Base-by-base conservation (phyloP, 2,329 filamentous ascomycete genomes). In the Cylindrodendrum hubeiense region DNA sequence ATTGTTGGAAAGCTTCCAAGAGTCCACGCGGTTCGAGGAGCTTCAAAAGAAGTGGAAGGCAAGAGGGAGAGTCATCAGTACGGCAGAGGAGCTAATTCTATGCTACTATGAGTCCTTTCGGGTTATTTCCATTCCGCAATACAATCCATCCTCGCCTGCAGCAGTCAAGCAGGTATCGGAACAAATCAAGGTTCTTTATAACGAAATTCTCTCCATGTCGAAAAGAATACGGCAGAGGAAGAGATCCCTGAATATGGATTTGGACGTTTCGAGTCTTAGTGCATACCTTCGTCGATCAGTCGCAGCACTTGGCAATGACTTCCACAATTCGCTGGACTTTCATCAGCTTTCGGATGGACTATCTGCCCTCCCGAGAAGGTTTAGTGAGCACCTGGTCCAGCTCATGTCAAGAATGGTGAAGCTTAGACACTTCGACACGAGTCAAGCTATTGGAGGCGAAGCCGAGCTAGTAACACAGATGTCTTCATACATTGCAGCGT, bases 51-150 rank as follows among this genome's bases (percentile, higher is more conserved):
- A n/a, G n/a, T n/a, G n/a, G n/a, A n/a, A n/a, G n/a, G n/a, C n/a
- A n/a, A 33, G 64, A 49, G 56, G 54, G 2, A 26, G 50, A 15
- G 10, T 12, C 0, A 54, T 68, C 0, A 12, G 28, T 12, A 59
- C 4, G 5, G 56, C 66, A 0, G 5, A 49, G 0, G 63, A 64
- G 4, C 44, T 67, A 2, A 34, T 68, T 0, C n/a, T 10, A 12
- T 67, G 64, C 4, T 68, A 67, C 37, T 68, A 68, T n/a, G 52
- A 57, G 0, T 66, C 61, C 13, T 67, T 68, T 17, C 24, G 28
- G 3, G 66, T 68, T 2, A 34, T 65, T 0, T 22, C 58, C 2
- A 43, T 68, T 2, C 64, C 65, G 0, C 49, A 21, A 26, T 28
- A 46, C 26, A 41, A 52, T 0, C 26, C 49, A 5, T 24, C 21